Base-by-base conservation (phyloP, 2,329 filamentous ascomycete species). In the Arthrobotrys iridis region DNA sequence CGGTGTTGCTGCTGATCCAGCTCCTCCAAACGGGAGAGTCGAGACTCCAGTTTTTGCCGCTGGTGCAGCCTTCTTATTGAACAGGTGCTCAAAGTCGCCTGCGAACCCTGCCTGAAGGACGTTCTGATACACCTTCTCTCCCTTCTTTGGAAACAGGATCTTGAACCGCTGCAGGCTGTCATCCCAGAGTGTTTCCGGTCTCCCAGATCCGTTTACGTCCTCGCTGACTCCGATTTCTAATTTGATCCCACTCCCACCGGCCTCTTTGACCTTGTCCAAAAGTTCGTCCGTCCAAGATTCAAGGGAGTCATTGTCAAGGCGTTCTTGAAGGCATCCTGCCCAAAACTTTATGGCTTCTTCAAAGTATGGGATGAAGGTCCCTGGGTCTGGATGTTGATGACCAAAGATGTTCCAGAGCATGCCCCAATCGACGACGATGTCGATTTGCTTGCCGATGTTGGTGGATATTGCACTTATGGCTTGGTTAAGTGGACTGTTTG, bases 221-320 rank as follows among this genome's bases (percentile, higher is more conserved):
- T 75, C 71, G 30, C 57, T 75, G 48, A 68, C 40, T 15, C 71
- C 63, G 45, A 75, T 63, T 41, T 75, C 71, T 33, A 68, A 45
- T 8, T n/a, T 63, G n/a, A 75, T 68, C 7, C 48, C 40, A n/a
- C 28, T 67, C 26, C 52, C 45, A 24, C 50, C 50, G 3, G 50
- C 30, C 41, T 26, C 55, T 28, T 74, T 68, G 22, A 60, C 46
- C 22, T 75, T 75, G 15, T 75, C 71, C 15, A 75, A 10, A 52
- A 75, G 67, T 24, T 75, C 57, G 24, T 75, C 71, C 11, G 63
- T 46, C 71, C 71, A 75, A 18, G 57, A 59, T 30, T 68, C 71
- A 1, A 75, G 58, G 15, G 18, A n/a, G 3, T 68, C 63, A 41
- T 52, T 68, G 15, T 75, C 71, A 64, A 75, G 71, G 71, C 71